Evolutionary conservation across 129 eudicot species (phyloP), one percentile per base, ranked within the genome.

Genomic region (Flaveria trinervia): DNA sequence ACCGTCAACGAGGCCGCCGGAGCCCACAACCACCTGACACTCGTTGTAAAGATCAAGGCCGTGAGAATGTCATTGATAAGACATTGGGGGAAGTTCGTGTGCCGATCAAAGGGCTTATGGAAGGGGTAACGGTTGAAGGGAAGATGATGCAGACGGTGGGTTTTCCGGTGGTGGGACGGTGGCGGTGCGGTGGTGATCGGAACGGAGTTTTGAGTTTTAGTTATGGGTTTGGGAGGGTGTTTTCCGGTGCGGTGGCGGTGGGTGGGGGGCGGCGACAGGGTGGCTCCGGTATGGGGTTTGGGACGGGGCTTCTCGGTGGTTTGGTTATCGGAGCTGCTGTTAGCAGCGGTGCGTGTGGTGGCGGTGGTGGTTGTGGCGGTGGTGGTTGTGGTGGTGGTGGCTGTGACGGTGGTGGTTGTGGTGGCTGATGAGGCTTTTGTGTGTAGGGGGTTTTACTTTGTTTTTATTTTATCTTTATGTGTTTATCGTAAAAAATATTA

Each of bases 171-270:
- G 82, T 83, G 66, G 79, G 68, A 23, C 77, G 80, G 16, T 61
- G 72, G 30, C 77, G 80, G 13, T 61, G 79, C 7, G 89, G 86
- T 9, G 83, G 76, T 33, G 39, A 49, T 61, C 82, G 2, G 75
- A 83, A 26, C 7, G 96, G 96, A 1, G 85, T 72, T 25, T 25
- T 89, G 11, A 81, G 62, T 12, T 80, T 89, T 65, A 77, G 88
- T 7, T 89, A 82, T 54, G 57, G 83, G 57, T 71, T 84, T 55
- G 74, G 87, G 4, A 87, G 75, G 0, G 77, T 25, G 23, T 45
- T 36, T 25, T 13, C 13, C 7, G 43, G 78, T 15, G 78, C 79
- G 15, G 71, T 54, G 17, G 49, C 3, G 10, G 76, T 68, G 10
- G 11, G 30, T 11, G 10, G 14, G 4, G n/a, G 11, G 13, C 13